These are phyloP conservation scores for Podospora conica DNA, from an alignment of 495 filamentous ascomycete species.

Conservation along the genomic window DNA sequence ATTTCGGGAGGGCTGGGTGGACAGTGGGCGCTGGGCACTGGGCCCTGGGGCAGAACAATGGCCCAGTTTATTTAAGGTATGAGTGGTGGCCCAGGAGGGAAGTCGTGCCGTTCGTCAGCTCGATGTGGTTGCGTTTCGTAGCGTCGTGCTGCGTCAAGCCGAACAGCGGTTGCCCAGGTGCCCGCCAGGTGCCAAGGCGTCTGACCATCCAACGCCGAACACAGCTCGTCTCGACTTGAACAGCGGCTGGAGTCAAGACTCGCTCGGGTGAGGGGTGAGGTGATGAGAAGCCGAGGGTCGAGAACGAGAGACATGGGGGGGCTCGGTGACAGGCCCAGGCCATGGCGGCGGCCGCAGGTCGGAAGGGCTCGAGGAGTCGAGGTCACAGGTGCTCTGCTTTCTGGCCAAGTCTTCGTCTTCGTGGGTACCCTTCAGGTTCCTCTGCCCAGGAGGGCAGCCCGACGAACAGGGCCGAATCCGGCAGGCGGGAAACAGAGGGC, in stretches of 20 bases:
- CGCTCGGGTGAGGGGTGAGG: neutral
- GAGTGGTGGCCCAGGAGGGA: neutral
- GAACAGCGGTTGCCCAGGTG: constrained; percentile 4
- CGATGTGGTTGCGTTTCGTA: neutral
- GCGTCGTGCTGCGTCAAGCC: neutral
- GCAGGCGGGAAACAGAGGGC: neutral
- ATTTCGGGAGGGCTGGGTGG: constrained; percentile 18
- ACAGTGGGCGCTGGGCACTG: constrained; percentile 7
- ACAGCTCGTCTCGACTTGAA: constrained; percentile 6
- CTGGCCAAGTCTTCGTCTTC: neutral
- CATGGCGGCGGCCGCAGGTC: neutral
- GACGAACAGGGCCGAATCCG: neutral
- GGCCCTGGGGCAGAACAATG: neutral
- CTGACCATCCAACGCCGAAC: constrained; percentile 12
- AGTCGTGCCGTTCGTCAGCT: neutral
- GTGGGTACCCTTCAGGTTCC: no score
- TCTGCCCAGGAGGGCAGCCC: neutral
- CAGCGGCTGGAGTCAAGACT: neutral
- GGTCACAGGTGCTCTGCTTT: neutral
- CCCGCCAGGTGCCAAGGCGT: constrained; percentile 10
- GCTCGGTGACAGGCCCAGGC: neutral
- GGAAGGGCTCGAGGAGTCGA: neutral
- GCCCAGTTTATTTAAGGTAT: neutral
- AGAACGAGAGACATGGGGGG: neutral
- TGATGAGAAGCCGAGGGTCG: neutral